These are phyloP conservation scores for Ogataea nonfermentans DNA, from an alignment of 805 yeast species.

Conservation along the genomic window DNA sequence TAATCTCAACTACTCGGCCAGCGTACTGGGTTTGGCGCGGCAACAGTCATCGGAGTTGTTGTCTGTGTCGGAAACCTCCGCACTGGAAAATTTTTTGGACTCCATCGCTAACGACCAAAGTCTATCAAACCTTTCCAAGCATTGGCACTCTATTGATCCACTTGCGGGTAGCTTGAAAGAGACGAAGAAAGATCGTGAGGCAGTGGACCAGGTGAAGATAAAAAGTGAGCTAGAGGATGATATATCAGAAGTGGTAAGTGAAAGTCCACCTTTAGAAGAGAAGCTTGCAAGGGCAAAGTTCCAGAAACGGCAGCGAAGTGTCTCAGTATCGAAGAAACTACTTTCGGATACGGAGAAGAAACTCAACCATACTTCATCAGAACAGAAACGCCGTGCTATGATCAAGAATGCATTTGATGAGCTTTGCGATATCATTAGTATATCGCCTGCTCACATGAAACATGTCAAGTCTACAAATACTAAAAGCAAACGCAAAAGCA, in stretches of 20 bases:
- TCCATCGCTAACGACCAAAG: slow-evolving; percentile 36
- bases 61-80: slow-evolving; percentile 35
- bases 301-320: slow-evolving; percentile 2
- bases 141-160: slow-evolving; percentile 36
- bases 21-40: slow-evolving; percentile 9
- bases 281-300: slow-evolving; percentile 7
- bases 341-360: slow-evolving; percentile 37
- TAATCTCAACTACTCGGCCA: slow-evolving; percentile 23
- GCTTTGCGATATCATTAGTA: slow-evolving; percentile 29
- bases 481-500: slow-evolving; percentile 24
- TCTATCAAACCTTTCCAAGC: slow-evolving; percentile 28
- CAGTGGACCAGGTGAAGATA: background rate
- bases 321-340: slow-evolving; percentile 5
- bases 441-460: slow-evolving; percentile 15
- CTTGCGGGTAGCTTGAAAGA: slow-evolving; percentile 6
- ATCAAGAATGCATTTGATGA: slow-evolving; percentile 39
- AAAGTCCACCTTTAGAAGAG: background rate
- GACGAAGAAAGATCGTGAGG: background rate
- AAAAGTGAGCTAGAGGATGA: background rate
- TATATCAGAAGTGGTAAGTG: background rate
- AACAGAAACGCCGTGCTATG: slow-evolving; percentile 38
- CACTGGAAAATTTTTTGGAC: slow-evolving; percentile 36
- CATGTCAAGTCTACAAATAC: slow-evolving; percentile 5
- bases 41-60: slow-evolving; percentile 28
- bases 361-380: slow-evolving; percentile 39